Conservation (phyloP, 2,329 filamentous ascomycete genomes). For the Trichoderma asperellum region DNA sequence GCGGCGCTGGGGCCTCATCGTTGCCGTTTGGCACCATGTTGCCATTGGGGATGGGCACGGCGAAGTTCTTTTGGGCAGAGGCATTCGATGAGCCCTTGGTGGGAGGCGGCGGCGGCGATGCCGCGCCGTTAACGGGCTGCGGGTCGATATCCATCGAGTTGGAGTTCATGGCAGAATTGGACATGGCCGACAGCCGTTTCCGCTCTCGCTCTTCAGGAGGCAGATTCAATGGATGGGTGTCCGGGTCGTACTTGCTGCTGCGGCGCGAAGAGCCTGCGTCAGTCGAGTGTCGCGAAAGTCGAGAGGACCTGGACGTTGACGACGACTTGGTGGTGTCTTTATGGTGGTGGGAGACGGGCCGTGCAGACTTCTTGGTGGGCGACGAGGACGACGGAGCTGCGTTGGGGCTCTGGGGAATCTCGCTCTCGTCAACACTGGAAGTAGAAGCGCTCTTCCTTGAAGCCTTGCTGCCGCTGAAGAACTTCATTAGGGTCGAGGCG, state of each 20-base stretch:
- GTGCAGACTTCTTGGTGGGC: conserved; percentile 38
- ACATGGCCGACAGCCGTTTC: conserved; percentile 72
- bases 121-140: conserved; percentile 58
- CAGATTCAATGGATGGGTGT: conserved; percentile 87
- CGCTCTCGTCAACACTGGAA: conserved; percentile 40
- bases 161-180: conserved; percentile 60
- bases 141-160: conserved; percentile 77
- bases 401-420: conserved; percentile 44
- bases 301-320: conserved; percentile 46
- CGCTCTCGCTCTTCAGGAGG: conserved; percentile 89
- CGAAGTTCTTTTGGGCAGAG: conserved; percentile 51
- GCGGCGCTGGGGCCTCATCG: conserved; percentile 63
- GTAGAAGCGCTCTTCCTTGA: conserved; percentile 48
- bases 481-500: conserved; percentile 51
- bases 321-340: conserved; percentile 40
- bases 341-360: conserved; percentile 36
- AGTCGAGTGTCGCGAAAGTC: conserved; percentile 54
- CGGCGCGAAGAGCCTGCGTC: conserved; percentile 53
- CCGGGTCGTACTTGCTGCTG: conserved; percentile 62
- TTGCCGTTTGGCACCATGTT: conserved; percentile 30
- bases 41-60: conserved; percentile 57
- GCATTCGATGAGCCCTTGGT: conserved; percentile 36
- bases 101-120: conserved; percentile 56
- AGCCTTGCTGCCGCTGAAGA: conserved; percentile 51
- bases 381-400: conserved; percentile 43